Conservation (phyloP, 1,284 basidiomycete species). For the Cutaneotrichosporon spelunceum region DNA sequence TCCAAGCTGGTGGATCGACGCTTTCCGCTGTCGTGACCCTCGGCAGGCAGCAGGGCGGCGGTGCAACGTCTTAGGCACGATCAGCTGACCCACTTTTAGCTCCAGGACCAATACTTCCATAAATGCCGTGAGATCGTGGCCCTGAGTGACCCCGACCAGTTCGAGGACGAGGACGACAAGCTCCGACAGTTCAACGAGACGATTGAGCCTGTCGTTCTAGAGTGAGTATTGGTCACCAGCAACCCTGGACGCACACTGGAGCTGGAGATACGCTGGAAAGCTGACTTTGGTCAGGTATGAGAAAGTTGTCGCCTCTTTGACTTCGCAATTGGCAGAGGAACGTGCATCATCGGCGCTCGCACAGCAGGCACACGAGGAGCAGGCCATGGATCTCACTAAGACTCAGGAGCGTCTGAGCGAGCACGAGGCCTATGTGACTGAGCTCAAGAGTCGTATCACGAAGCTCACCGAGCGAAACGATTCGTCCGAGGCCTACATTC, state of each 20-base stretch:
- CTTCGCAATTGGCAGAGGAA: slow-evolving; percentile 79
- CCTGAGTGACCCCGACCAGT: slow-evolving; percentile 25
- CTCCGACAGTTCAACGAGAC: slow-evolving; percentile 80
- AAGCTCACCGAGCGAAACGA: slow-evolving; percentile 84
- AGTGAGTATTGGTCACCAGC: slow-evolving; percentile 50
- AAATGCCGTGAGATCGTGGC: slow-evolving; percentile 48
- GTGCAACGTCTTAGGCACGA: background rate
- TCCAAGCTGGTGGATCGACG: background rate
- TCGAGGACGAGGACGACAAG: slow-evolving; percentile 29
- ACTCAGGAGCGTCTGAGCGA: slow-evolving; percentile 67
- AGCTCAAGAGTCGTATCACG: slow-evolving; percentile 71
- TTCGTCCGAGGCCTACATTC: slow-evolving; percentile 88
- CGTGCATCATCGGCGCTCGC: slow-evolving; percentile 65
- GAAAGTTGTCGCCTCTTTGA: slow-evolving; percentile 91
- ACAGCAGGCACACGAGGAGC: slow-evolving; percentile 65
- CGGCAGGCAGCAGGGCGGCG: background rate
- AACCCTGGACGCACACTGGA: background rate
- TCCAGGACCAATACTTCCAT: slow-evolving; percentile 45
- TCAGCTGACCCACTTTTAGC: slow-evolving; percentile 22
- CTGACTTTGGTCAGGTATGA: slow-evolving; percentile 61
- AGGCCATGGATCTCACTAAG: slow-evolving; percentile 69
- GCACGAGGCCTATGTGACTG: slow-evolving; percentile 79
- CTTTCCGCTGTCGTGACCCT: background rate
- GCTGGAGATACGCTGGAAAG: background rate
- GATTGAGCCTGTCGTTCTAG: slow-evolving; percentile 94